Percentiles rank a stretch among this genome's conserved stretches.
Evolutionary conservation across 2,329 filamentous ascomycete species (phyloP).

Genomic region (Aureobasidium sp.): DNA sequence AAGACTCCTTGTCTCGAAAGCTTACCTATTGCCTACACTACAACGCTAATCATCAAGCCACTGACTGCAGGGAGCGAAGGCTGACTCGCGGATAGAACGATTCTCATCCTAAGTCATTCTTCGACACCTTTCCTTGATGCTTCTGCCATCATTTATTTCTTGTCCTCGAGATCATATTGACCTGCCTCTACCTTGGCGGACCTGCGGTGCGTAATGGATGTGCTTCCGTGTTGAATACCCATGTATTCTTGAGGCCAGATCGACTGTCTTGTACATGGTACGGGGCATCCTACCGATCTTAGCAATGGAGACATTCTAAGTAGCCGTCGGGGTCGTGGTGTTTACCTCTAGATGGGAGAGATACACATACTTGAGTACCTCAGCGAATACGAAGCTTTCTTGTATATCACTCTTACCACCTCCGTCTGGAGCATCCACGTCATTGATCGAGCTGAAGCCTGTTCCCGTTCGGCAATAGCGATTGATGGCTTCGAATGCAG

Average conservation of each 20-base stretch:
- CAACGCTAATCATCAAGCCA: too few relatives aligned
- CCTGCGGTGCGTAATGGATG: constrained; percentile 20
- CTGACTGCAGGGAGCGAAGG: too few relatives aligned
- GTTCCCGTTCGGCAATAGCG: constrained; percentile 18
- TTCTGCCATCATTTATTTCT: too few relatives aligned
- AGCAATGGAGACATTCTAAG: not conserved
- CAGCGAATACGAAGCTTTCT: constrained; percentile 20
- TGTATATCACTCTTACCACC: constrained; percentile 16
- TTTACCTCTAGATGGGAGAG: constrained; percentile 20
- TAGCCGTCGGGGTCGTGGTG: not conserved
- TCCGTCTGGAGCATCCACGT: constrained; percentile 18
- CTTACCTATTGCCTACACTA: too few relatives aligned
- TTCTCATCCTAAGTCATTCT: too few relatives aligned
- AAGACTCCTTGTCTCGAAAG: too few relatives aligned
- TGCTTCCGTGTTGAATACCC: constrained; percentile 26
- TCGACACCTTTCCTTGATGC: too few relatives aligned
- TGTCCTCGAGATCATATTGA: too few relatives aligned
- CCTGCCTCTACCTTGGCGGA: too few relatives aligned
- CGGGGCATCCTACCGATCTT: constrained; percentile 10
- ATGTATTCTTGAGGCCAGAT: constrained; percentile 18
- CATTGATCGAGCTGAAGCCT: constrained; percentile 18
- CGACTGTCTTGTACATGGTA: constrained; percentile 17
- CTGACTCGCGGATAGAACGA: too few relatives aligned
- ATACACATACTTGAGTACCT: constrained; percentile 22
- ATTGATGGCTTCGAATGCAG: constrained; percentile 18